Evolutionary conservation across 2,329 filamentous ascomycete genomes (phyloP).

Genomic region (Fusarium succisae): DNA sequence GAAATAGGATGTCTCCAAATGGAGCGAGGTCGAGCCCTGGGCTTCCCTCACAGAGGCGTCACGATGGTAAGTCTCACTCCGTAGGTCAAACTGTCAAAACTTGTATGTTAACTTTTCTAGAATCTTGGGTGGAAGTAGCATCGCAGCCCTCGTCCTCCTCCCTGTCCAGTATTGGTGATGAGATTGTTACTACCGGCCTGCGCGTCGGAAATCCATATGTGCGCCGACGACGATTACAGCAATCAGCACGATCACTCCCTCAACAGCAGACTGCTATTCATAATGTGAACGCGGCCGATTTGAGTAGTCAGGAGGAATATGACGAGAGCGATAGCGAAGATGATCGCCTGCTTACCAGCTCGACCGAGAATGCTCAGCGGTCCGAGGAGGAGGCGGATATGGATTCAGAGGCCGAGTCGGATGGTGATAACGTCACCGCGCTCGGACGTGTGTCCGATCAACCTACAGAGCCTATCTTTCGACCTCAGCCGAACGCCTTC

Average conservation of each 20-base stretch:
- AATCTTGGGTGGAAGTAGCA: constrained; percentile 95
- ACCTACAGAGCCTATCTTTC: constrained; percentile 69
- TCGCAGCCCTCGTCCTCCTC: constrained; percentile 95
- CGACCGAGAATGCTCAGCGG: constrained; percentile 61
- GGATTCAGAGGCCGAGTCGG: constrained; percentile 60
- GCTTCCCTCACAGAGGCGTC: constrained; percentile 47
- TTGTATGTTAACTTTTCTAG: constrained; percentile 56
- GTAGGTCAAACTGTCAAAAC: background rate
- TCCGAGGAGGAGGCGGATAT: constrained; percentile 51
- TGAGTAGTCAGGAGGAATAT: constrained; percentile 92
- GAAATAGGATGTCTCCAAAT: constrained; percentile 38
- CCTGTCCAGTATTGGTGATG: constrained; percentile 83
- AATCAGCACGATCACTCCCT: constrained; percentile 46
- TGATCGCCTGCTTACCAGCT: constrained; percentile 71
- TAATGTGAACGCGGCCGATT: constrained; percentile 55
- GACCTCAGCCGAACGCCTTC: constrained; percentile 91
- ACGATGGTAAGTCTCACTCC: constrained; percentile 47
- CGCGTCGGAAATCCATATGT: constrained; percentile 74
- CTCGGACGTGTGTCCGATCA: constrained; percentile 70
- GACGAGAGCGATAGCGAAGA: constrained; percentile 94
- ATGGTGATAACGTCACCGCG: constrained; percentile 83
- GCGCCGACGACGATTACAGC: constrained; percentile 64
- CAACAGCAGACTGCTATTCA: constrained; percentile 55
- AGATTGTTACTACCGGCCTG: constrained; percentile 90
- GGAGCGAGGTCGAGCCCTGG: constrained; percentile 45